Percentiles rank a stretch among this genome's conserved stretches.
phyloP scores from a whole-genome alignment of 441 rosid genomes.

The Biscutella auriculata region DNA sequence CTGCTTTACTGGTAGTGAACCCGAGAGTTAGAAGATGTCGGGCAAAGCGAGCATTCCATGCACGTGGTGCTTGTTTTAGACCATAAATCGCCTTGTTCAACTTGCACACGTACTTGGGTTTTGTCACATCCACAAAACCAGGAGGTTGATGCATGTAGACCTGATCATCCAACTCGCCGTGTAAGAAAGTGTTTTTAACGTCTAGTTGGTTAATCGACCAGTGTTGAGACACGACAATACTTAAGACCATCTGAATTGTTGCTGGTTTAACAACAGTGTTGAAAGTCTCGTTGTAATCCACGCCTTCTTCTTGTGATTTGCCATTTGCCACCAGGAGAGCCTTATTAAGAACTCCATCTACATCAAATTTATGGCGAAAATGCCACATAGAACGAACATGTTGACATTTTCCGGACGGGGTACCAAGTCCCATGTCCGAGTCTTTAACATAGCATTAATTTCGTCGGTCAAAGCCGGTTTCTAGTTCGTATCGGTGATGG shows the following conservation, averaged over 20 bases:
- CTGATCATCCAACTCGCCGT: not conserved
- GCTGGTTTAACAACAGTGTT: not conserved
- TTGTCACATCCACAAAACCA: too few species aligned
- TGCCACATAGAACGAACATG: not conserved
- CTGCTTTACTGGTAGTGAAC: too few species aligned
- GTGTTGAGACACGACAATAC: fast-evolving
- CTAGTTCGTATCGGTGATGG: not conserved
- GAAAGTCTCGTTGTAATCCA: not conserved
- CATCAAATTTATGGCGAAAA: not conserved
- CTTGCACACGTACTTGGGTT: too few species aligned
- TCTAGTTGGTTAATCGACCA: not conserved
- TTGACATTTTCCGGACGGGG: not conserved
- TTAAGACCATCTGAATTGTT: not conserved
- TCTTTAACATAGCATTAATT: not conserved
- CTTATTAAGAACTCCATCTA: not conserved
- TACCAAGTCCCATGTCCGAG: not conserved
- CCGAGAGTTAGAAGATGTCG: too few species aligned
- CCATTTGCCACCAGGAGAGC: not conserved
- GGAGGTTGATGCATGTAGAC: too few species aligned
- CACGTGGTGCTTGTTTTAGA: too few species aligned
- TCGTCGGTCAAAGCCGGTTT: not conserved
- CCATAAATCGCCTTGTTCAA: too few species aligned
- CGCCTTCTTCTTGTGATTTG: not conserved
- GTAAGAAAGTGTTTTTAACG: not conserved
- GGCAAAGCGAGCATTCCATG: too few species aligned